These are phyloP conservation scores for Myochromella boudieri DNA, from an alignment of 768 basidiomycete genomes.

Conservation along the genomic window DNA sequence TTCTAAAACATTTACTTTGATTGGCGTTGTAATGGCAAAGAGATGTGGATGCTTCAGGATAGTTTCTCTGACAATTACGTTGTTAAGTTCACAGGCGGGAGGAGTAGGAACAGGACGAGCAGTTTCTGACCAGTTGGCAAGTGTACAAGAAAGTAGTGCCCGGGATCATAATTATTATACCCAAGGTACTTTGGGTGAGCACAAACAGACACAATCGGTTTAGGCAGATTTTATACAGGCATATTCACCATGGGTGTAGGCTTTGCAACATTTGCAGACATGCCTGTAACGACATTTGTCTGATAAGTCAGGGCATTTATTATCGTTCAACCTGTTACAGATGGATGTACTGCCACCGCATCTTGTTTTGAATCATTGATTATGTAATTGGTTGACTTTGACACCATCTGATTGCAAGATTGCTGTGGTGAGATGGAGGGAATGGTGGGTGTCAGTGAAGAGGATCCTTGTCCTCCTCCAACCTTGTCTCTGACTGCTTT, in stretches of 20 bases:
- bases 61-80: slow-evolving; percentile 19
- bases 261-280: neutral
- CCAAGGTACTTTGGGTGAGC: slow-evolving; percentile 1
- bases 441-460: slow-evolving; percentile 21
- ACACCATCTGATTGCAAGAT: slow-evolving; percentile 5
- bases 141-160: neutral
- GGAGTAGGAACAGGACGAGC: slow-evolving; percentile 15
- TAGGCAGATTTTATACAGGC: neutral
- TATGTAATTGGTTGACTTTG: no score
- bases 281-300: neutral
- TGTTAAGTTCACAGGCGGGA: slow-evolving; percentile 11
- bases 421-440: slow-evolving; percentile 9
- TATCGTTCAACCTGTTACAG: slow-evolving; percentile 1
- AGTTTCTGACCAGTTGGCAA: slow-evolving; percentile 19
- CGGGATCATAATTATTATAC: neutral
- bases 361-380: neutral
- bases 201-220: neutral
- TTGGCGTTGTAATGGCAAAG: slow-evolving; percentile 34
- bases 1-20: slow-evolving; percentile 15
- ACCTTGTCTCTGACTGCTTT: slow-evolving; percentile 25
- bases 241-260: neutral
- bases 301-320: neutral
- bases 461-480: slow-evolving; percentile 11
- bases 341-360: neutral
- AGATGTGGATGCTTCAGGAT: slow-evolving; percentile 23